A percentile compares a stretch with the other conserved stretches of the same genome.
Evolutionary conservation across 345 rosid species (phyloP).

Genomic region (Syzygium jambos): DNA sequence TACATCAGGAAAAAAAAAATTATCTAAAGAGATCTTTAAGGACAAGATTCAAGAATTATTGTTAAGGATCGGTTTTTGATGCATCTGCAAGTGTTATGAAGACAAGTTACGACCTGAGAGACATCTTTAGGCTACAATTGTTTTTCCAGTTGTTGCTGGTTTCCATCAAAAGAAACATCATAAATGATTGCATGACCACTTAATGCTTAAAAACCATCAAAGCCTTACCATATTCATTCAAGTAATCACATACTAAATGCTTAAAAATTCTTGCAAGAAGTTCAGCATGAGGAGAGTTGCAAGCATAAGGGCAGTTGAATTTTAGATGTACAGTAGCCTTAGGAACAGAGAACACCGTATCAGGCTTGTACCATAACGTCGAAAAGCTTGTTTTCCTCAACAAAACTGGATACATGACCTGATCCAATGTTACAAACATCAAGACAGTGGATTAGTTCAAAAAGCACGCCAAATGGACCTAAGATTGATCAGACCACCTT

Average conservation of each 20-base stretch:
- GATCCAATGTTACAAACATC: constrained; percentile 13
- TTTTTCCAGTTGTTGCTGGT: background rate
- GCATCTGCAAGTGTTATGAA: background rate
- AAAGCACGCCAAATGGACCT: background rate
- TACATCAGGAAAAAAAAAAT: background rate
- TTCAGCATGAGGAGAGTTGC: constrained; percentile 63
- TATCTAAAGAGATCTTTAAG: background rate
- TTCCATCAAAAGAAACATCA: background rate
- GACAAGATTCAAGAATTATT: background rate
- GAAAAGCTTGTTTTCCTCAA: constrained; percentile 54
- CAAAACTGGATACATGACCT: constrained; percentile 52
- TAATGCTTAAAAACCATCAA: background rate
- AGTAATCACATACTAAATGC: constrained; percentile 60
- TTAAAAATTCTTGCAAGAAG: constrained; percentile 66
- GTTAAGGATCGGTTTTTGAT: background rate
- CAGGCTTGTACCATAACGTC: constrained; percentile 82
- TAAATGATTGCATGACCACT: background rate
- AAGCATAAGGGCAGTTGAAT: constrained; percentile 67
- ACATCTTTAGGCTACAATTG: background rate
- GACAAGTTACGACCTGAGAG: background rate
- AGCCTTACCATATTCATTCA: constrained; percentile 84
- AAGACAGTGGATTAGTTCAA: background rate
- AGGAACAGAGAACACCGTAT: constrained; percentile 60
- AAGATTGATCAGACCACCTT: constrained; percentile 38
- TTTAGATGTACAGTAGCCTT: constrained; percentile 68